These are phyloP conservation scores for Jamesozyma lodderae DNA, from an alignment of 805 yeast species.

Conservation along the genomic window DNA sequence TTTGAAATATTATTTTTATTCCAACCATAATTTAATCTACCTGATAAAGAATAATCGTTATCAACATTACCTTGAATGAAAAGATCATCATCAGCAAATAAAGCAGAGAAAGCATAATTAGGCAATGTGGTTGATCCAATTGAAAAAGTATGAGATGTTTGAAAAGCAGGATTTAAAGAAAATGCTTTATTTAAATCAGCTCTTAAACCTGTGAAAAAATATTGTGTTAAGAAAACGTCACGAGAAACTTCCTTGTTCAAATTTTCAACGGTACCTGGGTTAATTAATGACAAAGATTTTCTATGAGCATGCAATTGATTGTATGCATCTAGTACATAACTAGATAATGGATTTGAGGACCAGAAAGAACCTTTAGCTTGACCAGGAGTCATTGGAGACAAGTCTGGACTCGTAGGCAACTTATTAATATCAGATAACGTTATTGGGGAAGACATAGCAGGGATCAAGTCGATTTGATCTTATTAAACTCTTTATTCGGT, in stretches of 20 bases:
- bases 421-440: constrained; percentile 34
- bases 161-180: constrained; percentile 87
- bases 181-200: constrained; percentile 94
- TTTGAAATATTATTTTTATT: constrained; percentile 67
- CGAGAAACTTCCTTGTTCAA: constrained; percentile 86
- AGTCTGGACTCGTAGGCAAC: constrained; percentile 51
- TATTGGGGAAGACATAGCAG: not conserved
- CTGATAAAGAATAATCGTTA: constrained; percentile 74
- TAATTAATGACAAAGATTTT: constrained; percentile 66
- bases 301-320: constrained; percentile 68
- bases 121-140: constrained; percentile 81
- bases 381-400: constrained; percentile 45
- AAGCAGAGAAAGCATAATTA: constrained; percentile 82
- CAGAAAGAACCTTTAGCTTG: constrained; percentile 46
- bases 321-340: constrained; percentile 70
- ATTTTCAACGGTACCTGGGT: constrained; percentile 94
- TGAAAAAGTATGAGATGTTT: constrained; percentile 87
- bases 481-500: too few relatives aligned
- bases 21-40: constrained; percentile 91
- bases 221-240: constrained; percentile 84
- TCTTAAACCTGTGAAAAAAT: constrained; percentile 88
- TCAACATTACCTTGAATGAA: constrained; percentile 90
- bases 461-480: too few relatives aligned
- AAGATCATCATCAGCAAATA: constrained; percentile 76
- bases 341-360: constrained; percentile 76